Percentiles rank a stretch among this genome's conserved stretches.
These are phyloP conservation scores for Coelastrella sp. DNA, from an alignment of 139 green algal genomes.

Conservation along the genomic window DNA sequence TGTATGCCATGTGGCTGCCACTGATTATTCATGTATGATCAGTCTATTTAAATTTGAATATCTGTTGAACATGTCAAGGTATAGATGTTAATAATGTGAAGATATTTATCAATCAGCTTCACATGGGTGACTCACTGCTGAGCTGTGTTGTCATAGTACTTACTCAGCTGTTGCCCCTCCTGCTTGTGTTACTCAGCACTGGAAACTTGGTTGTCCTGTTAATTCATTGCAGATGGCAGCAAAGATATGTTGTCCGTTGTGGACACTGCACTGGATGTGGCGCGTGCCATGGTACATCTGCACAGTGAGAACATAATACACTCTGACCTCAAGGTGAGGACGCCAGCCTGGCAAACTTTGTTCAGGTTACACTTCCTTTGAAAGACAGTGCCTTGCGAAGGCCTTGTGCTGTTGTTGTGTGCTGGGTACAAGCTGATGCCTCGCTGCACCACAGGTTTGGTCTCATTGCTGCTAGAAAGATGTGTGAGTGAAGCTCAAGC, in stretches of 20 bases:
- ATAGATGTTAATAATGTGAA: too few species aligned
- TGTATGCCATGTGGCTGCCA: too few species aligned
- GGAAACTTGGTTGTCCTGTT: background rate
- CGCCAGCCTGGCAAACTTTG: background rate
- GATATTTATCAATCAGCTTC: too few species aligned
- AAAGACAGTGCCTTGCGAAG: too few species aligned
- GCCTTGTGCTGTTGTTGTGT: background rate
- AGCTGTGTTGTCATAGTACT: background rate
- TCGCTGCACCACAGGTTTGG: too few species aligned
- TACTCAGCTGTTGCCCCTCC: background rate
- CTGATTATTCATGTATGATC: too few species aligned
- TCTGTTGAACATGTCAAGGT: too few species aligned
- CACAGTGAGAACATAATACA: slow-evolving; percentile 63
- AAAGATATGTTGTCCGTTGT: slow-evolving; percentile 43
- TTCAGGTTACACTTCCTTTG: too few species aligned
- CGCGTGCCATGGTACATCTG: slow-evolving; percentile 58
- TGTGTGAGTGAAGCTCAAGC: too few species aligned
- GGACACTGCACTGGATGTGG: slow-evolving; percentile 58
- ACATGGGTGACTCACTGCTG: background rate
- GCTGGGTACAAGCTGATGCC: background rate
- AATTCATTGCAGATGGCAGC: slow-evolving; percentile 13
- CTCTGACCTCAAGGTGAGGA: slow-evolving; percentile 55
- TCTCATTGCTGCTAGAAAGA: too few species aligned
- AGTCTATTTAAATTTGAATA: too few species aligned
- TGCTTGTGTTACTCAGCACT: background rate